Evolutionary conservation across 495 filamentous ascomycete genomes (phyloP), one percentile per base, ranked within the genome.

Genomic region (Lasiosphaeria miniovina): DNA sequence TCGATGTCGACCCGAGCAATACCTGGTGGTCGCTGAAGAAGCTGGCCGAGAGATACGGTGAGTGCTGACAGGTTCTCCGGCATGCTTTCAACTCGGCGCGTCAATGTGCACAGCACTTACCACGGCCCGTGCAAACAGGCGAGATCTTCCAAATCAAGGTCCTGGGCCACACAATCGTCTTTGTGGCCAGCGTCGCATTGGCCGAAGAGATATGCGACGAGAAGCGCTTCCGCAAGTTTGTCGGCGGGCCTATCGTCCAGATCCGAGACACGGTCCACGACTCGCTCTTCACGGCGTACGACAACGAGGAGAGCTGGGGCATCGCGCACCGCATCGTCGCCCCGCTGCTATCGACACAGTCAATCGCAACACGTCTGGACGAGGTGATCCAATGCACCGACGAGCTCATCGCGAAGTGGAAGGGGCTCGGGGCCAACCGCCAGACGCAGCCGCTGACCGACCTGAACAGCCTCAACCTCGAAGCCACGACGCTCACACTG

Each of bases 401-500:
- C 5, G 88, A 92, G 64, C 70, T 93, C 33, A 77, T 87, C 12
- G 74, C 84, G 40, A 90, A 88, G 67, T 93, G 88, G 88, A 81
- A 79, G 6, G 74, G 80, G 10, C 74, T 81, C 32, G 87, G 82
- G 0, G 65, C 76, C 1, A 71, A 77, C 4, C 69, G 77, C 49
- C 68, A 74, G 17, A 85, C 90, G 57, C 61, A 71, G 8, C 82
- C 83, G 0, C 76, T 87, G 0, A 82, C 81, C 17, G 86, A 90
- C 61, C 87, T 92, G 54, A 90, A 89, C 17, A 77, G 86, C 9
- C 69, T 93, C 56, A 88, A 83, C 31, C 75, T 93, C 33, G 89
- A 93, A 62, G 82, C 83, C 0, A 87, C 88, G 15, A 80, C 85
- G 0, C 75, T 89, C 17, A 77, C 76, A 17, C 62, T 80, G 31